phyloP scores from a whole-genome alignment of 345 rosid genomes.

The Tarenaya hassleriana region DNA sequence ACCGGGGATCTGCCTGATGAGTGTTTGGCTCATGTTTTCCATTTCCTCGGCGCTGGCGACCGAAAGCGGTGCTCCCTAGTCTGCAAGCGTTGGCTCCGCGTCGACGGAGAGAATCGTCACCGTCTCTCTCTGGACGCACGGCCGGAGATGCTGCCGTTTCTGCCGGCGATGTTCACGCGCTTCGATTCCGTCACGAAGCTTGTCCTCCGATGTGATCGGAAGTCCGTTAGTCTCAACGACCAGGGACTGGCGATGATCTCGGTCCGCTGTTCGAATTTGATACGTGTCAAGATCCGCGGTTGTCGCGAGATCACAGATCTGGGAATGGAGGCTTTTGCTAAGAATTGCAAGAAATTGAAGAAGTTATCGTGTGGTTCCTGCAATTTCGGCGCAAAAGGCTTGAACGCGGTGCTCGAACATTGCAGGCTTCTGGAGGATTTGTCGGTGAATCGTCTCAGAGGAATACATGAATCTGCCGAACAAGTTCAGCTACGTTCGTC shows the following conservation, averaged over 20 bases:
- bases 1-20: conserved; percentile 68
- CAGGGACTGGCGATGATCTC: conserved; percentile 55
- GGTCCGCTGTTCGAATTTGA: conserved; percentile 49
- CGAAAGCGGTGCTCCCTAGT: conserved; percentile 71
- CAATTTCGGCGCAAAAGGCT: conserved; percentile 62
- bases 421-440: conserved; percentile 65
- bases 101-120: conserved; percentile 70
- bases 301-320: conserved; percentile 78
- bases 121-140: conserved; percentile 65
- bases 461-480: conserved; percentile 48
- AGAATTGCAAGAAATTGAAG: conserved; percentile 45
- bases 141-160: conserved; percentile 35
- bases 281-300: conserved; percentile 85
- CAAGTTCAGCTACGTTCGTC: conserved; percentile 44
- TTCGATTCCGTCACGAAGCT: conserved; percentile 70
- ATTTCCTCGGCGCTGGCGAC: conserved; percentile 56
- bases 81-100: conserved; percentile 67
- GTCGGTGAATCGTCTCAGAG: conserved; percentile 75
- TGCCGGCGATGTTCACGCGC: conserved; percentile 50
- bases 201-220: conserved; percentile 69
- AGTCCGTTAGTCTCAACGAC: conserved; percentile 53
- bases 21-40: conserved; percentile 72
- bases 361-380: conserved; percentile 82
- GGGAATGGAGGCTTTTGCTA: conserved; percentile 58
- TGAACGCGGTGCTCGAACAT: conserved; percentile 58